Conservation (phyloP, 2,329 filamentous ascomycete species). For the Botrytis cinerea region DNA sequence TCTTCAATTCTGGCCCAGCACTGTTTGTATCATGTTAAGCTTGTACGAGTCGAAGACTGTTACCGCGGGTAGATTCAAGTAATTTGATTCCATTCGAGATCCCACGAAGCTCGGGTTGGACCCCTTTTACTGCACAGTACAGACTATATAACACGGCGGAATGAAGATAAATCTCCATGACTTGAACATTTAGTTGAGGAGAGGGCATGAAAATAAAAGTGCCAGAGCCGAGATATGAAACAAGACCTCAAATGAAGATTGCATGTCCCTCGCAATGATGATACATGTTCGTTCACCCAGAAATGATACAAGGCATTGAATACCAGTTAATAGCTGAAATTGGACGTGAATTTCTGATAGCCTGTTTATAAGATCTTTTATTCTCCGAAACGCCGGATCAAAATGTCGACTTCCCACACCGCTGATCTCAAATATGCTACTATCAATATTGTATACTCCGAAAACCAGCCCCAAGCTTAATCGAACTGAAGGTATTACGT, state of each 20-base stretch:
- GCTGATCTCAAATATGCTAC: slow-evolving; percentile 21
- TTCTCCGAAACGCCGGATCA: slow-evolving; percentile 28
- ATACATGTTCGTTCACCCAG: slow-evolving; percentile 7
- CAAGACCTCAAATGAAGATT: background rate
- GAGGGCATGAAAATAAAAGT: background rate
- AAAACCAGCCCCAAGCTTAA: slow-evolving; percentile 29
- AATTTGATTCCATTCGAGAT: background rate
- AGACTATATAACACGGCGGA: background rate
- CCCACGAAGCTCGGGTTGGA: background rate
- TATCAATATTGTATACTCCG: slow-evolving; percentile 18
- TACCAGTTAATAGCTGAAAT: background rate
- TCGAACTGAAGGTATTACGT: slow-evolving; percentile 32
- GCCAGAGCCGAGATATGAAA: background rate
- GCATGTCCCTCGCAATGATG: background rate
- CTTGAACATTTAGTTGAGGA: background rate
- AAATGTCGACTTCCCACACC: slow-evolving; percentile 21
- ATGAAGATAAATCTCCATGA: background rate
- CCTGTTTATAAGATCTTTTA: slow-evolving; percentile 24
- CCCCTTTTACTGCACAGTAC: background rate
- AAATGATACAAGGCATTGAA: background rate
- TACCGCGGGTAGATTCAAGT: background rate
- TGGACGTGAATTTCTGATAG: background rate
- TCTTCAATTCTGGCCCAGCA: too few species aligned
- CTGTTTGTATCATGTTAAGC: background rate
- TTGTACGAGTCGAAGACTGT: background rate